Conservation (phyloP, 345 rosid genomes). For the Lepidium africanum region DNA sequence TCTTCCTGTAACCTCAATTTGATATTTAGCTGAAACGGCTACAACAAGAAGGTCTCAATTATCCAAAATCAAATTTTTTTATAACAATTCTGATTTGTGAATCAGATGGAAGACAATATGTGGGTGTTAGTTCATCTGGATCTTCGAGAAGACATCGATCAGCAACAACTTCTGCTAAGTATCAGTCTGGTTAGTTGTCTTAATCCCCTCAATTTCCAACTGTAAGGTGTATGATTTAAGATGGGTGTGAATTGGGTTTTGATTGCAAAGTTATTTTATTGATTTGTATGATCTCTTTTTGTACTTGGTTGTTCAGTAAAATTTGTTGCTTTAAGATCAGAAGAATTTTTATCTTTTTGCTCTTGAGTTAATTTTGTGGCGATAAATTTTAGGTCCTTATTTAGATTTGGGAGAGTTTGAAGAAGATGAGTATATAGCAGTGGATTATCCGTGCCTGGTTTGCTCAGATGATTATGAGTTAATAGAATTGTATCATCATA, state of each 20-base stretch:
- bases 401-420: conserved; percentile 12
- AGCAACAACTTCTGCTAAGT: conserved; percentile 8
- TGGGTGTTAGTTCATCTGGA: conserved; percentile 22
- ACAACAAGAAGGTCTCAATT: no score
- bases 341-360: not conserved
- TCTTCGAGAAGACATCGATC: conserved; percentile 23
- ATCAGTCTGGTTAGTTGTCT: conserved; percentile 17
- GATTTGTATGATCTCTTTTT: not conserved
- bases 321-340: not conserved
- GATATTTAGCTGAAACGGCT: no score
- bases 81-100: not conserved
- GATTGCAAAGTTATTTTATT: no score
- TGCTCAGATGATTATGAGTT: conserved; percentile 25
- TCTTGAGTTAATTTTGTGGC: not conserved
- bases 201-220: not conserved
- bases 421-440: conserved; percentile 11
- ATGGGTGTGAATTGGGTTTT: not conserved
- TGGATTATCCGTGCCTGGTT: conserved; percentile 20
- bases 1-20: conserved; percentile 45
- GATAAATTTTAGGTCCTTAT: conserved; percentile 4
- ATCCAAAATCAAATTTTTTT: not conserved
- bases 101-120: conserved; percentile 26
- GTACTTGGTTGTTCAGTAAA: not conserved
- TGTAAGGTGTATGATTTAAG: not conserved
- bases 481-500: conserved; percentile 22